Percentiles rank a stretch among this genome's conserved stretches.
phyloP scores from a whole-genome alignment of 2,329 filamentous ascomycete species.

The Dactylellina drechsleri region DNA sequence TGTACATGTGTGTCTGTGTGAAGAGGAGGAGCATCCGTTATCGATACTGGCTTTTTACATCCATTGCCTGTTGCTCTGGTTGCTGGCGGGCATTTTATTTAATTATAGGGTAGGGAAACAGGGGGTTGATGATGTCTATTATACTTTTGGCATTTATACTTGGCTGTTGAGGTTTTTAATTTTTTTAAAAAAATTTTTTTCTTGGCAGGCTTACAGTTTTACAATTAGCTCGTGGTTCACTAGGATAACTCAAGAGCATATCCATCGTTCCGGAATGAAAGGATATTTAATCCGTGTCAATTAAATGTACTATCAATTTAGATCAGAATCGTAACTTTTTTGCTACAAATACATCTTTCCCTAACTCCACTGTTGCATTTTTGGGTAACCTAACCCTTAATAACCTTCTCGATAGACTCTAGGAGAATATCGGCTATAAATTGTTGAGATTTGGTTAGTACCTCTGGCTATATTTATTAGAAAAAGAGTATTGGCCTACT shows the following conservation, averaged over 20 bases:
- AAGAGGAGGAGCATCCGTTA: conserved; percentile 51
- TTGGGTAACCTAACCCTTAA: conserved; percentile 61
- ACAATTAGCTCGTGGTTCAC: conserved; percentile 4
- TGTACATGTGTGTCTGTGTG: not conserved
- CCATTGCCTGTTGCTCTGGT: conserved; percentile 15
- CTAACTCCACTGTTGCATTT: not conserved
- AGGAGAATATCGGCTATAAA: conserved; percentile 75
- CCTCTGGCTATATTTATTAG: not conserved
- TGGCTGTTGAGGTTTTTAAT: not conserved
- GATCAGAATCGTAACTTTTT: conserved; percentile 13
- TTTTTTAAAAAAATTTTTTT: too few relatives aligned
- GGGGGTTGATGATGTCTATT: not conserved
- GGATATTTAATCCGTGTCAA: conserved; percentile 9
- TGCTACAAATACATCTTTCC: conserved; percentile 33
- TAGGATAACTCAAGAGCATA: not conserved
- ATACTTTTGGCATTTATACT: conserved; percentile 26
- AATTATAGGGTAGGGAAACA: conserved; percentile 1
- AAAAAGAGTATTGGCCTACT: conserved; percentile 63
- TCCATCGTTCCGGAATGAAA: conserved; percentile 10
- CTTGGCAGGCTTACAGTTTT: conserved; percentile 16
- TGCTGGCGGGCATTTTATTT: not conserved
- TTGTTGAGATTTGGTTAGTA: not conserved
- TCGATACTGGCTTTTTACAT: conserved; percentile 43
- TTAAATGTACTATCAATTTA: conserved; percentile 18
- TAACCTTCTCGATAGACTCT: conserved; percentile 79